These are phyloP conservation scores for Hysterangium stoloniferum DNA, from an alignment of 768 basidiomycete species.

Conservation along the genomic window DNA sequence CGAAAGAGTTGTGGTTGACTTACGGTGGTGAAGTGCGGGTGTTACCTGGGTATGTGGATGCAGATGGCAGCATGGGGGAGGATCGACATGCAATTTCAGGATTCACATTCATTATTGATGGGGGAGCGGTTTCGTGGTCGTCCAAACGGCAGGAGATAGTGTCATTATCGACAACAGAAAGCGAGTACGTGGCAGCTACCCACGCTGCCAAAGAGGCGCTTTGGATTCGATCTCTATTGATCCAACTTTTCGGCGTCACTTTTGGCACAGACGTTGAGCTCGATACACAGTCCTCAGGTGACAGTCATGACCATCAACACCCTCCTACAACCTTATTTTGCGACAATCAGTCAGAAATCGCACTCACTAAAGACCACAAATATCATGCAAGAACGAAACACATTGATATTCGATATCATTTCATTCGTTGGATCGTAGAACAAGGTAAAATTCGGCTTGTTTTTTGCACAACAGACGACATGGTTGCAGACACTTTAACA, in stretches of 20 bases:
- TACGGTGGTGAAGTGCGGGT: background rate
- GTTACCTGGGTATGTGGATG: conserved; percentile 15
- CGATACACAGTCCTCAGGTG: conserved; percentile 29
- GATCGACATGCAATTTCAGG: conserved; percentile 29
- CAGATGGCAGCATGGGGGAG: conserved; percentile 21
- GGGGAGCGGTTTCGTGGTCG: conserved; percentile 26
- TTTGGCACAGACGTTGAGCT: conserved; percentile 36
- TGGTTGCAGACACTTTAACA: conserved; percentile 26
- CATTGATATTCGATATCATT: conserved; percentile 29
- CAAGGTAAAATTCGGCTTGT: conserved; percentile 23
- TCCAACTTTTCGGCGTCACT: conserved; percentile 30
- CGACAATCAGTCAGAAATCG: conserved; percentile 28
- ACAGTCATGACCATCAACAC: too few relatives aligned
- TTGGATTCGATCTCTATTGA: conserved; percentile 32
- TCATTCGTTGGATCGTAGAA: conserved; percentile 20
- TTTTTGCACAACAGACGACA: conserved; percentile 18
- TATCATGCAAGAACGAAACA: conserved; percentile 24
- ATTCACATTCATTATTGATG: conserved; percentile 25
- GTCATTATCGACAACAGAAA: conserved; percentile 28
- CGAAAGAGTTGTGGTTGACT: background rate
- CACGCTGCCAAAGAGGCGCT: conserved; percentile 24
- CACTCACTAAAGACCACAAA: conserved; percentile 19
- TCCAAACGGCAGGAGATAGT: conserved; percentile 26
- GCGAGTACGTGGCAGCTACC: conserved; percentile 27
- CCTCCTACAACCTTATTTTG: conserved; percentile 18